Evolutionary conservation across 1,139 yeast genomes (phyloP).

Genomic region (Yamadazyma oceani): DNA sequence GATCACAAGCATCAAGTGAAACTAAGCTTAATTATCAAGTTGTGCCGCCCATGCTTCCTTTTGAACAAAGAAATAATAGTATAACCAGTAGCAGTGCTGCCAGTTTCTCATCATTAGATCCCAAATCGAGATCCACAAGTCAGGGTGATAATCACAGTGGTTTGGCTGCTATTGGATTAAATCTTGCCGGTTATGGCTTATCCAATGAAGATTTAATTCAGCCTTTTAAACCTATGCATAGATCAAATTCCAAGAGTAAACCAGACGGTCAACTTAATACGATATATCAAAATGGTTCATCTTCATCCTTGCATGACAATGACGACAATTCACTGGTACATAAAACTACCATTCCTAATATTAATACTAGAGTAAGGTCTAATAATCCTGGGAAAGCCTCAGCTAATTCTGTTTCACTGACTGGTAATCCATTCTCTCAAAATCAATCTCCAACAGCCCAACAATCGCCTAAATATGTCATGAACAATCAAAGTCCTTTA

Average conservation of each 20-base stretch:
- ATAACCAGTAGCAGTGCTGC: slow-evolving; percentile 18
- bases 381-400: neutral
- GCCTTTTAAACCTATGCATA: slow-evolving; percentile 6
- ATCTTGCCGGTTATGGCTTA: slow-evolving; percentile 22
- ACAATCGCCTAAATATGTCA: neutral
- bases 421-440: slow-evolving; percentile 6
- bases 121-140: slow-evolving; percentile 21
- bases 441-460: too few species aligned
- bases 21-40: slow-evolving; percentile 3
- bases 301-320: slow-evolving; percentile 14
- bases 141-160: slow-evolving; percentile 6
- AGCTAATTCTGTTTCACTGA: neutral
- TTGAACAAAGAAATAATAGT: slow-evolving; percentile 13
- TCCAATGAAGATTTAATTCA: slow-evolving; percentile 32
- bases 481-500: slow-evolving; percentile 14
- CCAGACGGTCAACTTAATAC: slow-evolving; percentile 5
- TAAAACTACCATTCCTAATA: neutral
- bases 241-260: slow-evolving; percentile 6
- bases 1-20: slow-evolving; percentile 17
- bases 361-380: slow-evolving; percentile 1
- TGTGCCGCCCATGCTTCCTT: slow-evolving; percentile 5
- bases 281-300: slow-evolving; percentile 14
- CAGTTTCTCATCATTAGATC: slow-evolving; percentile 28
- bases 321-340: neutral
- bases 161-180: slow-evolving; percentile 13